These are phyloP conservation scores for Platanthera zijinensis DNA, from an alignment of 106 monocot genomes.

Conservation along the genomic window DNA sequence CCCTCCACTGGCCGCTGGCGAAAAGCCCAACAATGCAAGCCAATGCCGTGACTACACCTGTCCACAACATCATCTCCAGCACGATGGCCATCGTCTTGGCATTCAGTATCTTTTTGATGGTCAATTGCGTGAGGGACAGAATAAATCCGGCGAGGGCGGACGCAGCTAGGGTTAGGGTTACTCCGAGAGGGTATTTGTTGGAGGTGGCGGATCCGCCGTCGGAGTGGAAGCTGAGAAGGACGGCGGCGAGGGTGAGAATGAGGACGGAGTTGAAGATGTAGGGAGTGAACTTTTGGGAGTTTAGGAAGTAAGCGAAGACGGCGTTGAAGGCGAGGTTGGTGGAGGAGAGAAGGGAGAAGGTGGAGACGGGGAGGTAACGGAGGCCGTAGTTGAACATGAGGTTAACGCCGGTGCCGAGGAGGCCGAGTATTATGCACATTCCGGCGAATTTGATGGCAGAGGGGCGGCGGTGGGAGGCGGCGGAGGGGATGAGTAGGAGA, in stretches of 20 bases:
- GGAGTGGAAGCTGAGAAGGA: slow-evolving; percentile 20
- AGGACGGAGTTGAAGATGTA: slow-evolving; percentile 26
- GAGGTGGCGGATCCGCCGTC: background rate
- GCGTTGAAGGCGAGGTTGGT: slow-evolving; percentile 29
- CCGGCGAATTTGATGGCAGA: slow-evolving; percentile 2
- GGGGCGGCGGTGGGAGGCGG: background rate
- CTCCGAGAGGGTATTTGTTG: slow-evolving; percentile 18
- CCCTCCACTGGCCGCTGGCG: slow-evolving; percentile 25
- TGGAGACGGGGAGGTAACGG: slow-evolving; percentile 16
- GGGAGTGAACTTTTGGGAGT: slow-evolving; percentile 24
- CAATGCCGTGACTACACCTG: background rate
- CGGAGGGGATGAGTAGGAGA: slow-evolving; percentile 10
- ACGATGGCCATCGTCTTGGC: slow-evolving; percentile 19
- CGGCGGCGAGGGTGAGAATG: slow-evolving; percentile 25
- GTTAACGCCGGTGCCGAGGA: slow-evolving; percentile 15
- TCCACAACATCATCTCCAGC: slow-evolving; percentile 15
- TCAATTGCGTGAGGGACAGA: slow-evolving; percentile 23
- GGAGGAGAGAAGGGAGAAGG: slow-evolving; percentile 4
- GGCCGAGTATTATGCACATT: slow-evolving; percentile 15
- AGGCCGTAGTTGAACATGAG: slow-evolving; percentile 30
- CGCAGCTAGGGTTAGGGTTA: slow-evolving; percentile 20
- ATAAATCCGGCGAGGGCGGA: slow-evolving; percentile 19
- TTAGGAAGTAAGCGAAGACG: slow-evolving; percentile 22
- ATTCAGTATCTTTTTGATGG: slow-evolving; percentile 20
- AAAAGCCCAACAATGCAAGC: slow-evolving; percentile 16